Evolutionary conservation across 441 rosid species (phyloP).

Genomic region (Populus tomentosa): DNA sequence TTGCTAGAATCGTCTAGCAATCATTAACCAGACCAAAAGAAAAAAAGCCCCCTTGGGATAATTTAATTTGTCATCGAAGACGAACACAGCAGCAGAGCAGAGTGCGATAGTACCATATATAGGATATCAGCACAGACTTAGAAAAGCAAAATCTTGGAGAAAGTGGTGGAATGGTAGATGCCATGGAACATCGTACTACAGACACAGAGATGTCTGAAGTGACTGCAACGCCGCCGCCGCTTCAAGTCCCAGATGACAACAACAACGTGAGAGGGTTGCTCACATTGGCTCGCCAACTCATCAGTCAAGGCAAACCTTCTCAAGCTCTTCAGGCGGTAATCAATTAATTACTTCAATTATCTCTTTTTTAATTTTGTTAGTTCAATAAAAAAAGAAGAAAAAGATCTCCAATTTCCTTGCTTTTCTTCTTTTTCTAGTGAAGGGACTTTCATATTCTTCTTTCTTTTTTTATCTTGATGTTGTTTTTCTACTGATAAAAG

Average conservation of each 20-base stretch:
- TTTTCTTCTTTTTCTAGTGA: background rate
- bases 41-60: background rate
- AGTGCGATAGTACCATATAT: background rate
- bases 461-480: background rate
- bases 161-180: slow-evolving; percentile 7
- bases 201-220: slow-evolving; percentile 54
- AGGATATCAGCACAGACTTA: background rate
- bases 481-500: background rate
- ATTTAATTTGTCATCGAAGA: background rate
- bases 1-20: slow-evolving; percentile 7
- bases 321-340: slow-evolving; percentile 92
- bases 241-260: slow-evolving; percentile 14
- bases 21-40: background rate
- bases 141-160: background rate
- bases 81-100: background rate
- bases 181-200: slow-evolving; percentile 33
- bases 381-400: background rate
- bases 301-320: slow-evolving; percentile 74
- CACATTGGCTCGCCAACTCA: slow-evolving; percentile 63
- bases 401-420: background rate
- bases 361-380: background rate
- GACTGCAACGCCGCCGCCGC: slow-evolving; percentile 13
- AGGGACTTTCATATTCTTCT: background rate
- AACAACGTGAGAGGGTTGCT: slow-evolving; percentile 43
- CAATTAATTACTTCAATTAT: background rate